Conservation (phyloP, 306 rosid genomes). For the Quercus dentata region DNA sequence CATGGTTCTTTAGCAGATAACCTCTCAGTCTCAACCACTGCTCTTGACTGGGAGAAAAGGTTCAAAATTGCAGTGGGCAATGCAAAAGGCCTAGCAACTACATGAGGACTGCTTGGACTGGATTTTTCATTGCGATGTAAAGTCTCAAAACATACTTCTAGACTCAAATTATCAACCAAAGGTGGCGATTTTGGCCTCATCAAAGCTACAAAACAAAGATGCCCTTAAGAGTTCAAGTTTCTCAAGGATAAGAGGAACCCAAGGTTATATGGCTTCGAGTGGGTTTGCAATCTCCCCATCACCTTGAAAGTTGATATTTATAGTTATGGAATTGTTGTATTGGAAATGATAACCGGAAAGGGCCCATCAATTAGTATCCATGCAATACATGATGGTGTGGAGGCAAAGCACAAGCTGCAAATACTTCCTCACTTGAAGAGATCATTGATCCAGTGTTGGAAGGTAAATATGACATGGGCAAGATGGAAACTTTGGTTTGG, state of each 20-base stretch:
- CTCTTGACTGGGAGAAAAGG: constrained; percentile 25
- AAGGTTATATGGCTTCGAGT: constrained; percentile 41
- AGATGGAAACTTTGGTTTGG: constrained; percentile 14
- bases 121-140: constrained; percentile 37
- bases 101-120: constrained; percentile 42
- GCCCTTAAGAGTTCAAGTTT: not conserved
- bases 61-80: constrained; percentile 30
- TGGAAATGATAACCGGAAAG: constrained; percentile 32
- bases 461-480: not conserved
- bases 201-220: constrained; percentile 22
- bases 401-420: not conserved
- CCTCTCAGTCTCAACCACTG: not conserved
- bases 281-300: constrained; percentile 29
- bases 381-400: not conserved
- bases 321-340: constrained; percentile 33
- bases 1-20: constrained; percentile 26
- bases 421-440: not conserved
- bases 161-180: constrained; percentile 22
- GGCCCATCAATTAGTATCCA: constrained; percentile 11
- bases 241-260: constrained; percentile 30
- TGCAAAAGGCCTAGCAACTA: constrained; percentile 31
- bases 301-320: constrained; percentile 41
- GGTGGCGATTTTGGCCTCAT: constrained; percentile 36
- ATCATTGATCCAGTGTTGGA: constrained; percentile 16
- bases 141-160: constrained; percentile 33